Conservation (phyloP, 1,284 basidiomycete species). For the Anthracocystis panici-leucophaei region DNA sequence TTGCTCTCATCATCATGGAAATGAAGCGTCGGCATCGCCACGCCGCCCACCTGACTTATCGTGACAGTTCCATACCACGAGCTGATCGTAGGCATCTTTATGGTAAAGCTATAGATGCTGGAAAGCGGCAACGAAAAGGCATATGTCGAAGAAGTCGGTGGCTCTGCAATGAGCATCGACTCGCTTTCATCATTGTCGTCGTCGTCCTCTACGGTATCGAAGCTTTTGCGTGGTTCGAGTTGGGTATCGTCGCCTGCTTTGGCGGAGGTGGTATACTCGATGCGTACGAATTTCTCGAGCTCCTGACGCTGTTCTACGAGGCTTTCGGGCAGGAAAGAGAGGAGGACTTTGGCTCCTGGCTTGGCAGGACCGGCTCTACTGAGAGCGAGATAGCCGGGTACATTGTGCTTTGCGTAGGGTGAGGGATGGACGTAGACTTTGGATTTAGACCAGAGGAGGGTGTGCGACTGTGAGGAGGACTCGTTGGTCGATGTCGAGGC, state of each 20-base stretch:
- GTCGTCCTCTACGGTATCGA: constrained; percentile 33
- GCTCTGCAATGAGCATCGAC: constrained; percentile 49
- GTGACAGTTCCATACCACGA: constrained; percentile 80
- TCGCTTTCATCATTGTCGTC: constrained; percentile 23
- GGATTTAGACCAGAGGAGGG: constrained; percentile 52
- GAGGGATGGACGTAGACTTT: constrained; percentile 78
- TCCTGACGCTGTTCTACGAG: constrained; percentile 73
- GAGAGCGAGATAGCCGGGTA: constrained; percentile 79
- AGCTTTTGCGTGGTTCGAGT: constrained; percentile 73
- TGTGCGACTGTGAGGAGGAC: constrained; percentile 16
- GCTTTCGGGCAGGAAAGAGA: constrained; percentile 75
- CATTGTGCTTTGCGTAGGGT: constrained; percentile 88
- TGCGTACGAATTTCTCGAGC: constrained; percentile 85
- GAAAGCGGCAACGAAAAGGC: constrained; percentile 92
- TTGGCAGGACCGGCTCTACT: constrained; percentile 23
- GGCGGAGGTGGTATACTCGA: constrained; percentile 77
- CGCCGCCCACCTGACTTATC: constrained; percentile 87
- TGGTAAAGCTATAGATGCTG: constrained; percentile 88
- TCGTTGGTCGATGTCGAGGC: constrained; percentile 7
- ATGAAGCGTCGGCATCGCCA: constrained; percentile 88
- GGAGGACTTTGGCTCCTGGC: constrained; percentile 41
- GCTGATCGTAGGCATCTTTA: constrained; percentile 75
- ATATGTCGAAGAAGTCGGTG: constrained; percentile 74
- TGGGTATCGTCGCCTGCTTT: constrained; percentile 28
- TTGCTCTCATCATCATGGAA: constrained; percentile 87